Percentiles rank a stretch among this genome's conserved stretches.
Conservation (phyloP, 2,329 filamentous ascomycete genomes). For the Gyromitra esculenta region DNA sequence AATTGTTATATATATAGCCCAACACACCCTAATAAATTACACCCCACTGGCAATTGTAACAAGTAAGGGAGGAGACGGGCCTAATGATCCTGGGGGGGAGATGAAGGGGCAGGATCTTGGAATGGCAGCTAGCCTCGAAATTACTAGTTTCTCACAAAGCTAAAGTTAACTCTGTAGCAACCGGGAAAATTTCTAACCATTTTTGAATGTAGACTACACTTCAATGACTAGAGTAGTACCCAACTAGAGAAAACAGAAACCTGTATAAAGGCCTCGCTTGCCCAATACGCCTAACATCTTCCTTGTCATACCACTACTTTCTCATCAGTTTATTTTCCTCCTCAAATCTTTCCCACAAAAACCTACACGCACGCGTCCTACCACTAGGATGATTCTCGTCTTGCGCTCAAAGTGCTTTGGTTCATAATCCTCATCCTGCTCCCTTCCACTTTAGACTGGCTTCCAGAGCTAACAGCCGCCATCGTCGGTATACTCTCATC, state of each 20-base stretch:
- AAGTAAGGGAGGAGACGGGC: no score
- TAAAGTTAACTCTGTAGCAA: not conserved
- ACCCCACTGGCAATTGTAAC: no score
- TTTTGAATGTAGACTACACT: not conserved
- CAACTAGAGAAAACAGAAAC: not conserved
- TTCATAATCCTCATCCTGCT: constrained; percentile 25
- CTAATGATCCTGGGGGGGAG: no score
- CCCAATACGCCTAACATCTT: not conserved
- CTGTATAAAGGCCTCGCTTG: not conserved
- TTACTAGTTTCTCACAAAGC: not conserved
- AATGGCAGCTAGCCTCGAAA: not conserved
- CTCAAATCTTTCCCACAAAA: not conserved
- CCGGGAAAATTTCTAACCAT: not conserved
- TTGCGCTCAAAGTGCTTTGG: constrained; percentile 7
- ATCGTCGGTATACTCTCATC: not conserved
- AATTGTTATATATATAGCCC: no score
- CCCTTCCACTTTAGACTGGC: constrained; percentile 38
- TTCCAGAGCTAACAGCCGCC: constrained; percentile 22
- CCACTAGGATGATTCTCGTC: no score
- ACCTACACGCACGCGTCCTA: not conserved
- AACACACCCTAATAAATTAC: no score
- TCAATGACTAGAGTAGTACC: not conserved
- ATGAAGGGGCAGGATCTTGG: not conserved
- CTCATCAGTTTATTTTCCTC: not conserved
- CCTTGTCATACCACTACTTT: constrained; percentile 1